Conservation (phyloP, 495 filamentous ascomycete genomes). For the Poronia punctata region DNA sequence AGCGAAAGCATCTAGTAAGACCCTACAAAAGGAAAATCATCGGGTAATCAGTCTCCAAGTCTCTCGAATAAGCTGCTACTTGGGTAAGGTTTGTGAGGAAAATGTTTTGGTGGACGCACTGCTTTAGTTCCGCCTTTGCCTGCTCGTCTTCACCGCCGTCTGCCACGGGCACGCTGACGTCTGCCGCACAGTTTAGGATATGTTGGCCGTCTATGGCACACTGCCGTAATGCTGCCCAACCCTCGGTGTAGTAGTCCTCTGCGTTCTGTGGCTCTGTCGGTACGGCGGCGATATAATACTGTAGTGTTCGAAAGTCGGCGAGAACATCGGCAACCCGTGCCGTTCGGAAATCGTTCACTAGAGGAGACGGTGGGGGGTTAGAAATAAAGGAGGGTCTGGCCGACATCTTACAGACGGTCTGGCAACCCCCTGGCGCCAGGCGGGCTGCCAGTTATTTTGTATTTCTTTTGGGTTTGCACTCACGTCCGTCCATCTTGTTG, state of each 20-base stretch:
- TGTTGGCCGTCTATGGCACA: conserved; percentile 68
- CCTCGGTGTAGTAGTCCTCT: conserved; percentile 73
- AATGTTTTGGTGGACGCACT: conserved; percentile 49
- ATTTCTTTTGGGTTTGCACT: conserved; percentile 13
- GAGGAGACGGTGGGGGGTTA: conserved; percentile 21
- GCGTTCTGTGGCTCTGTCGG: conserved; percentile 48
- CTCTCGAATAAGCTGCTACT: not conserved
- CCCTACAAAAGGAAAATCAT: conserved; percentile 39
- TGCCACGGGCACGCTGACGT: conserved; percentile 56
- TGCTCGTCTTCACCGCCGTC: conserved; percentile 57
- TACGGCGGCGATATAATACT: conserved; percentile 70
- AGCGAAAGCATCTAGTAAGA: conserved; percentile 69
- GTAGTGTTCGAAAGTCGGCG: conserved; percentile 74
- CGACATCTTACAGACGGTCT: conserved; percentile 10
- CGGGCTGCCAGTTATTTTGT: too few species aligned
- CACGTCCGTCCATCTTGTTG: conserved; percentile 30
- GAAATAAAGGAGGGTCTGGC: conserved; percentile 9
- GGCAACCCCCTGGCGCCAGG: too few species aligned
- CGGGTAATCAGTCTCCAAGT: conserved; percentile 16
- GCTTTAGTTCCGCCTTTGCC: conserved; percentile 65
- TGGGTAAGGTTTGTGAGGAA: too few species aligned
- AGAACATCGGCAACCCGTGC: conserved; percentile 78
- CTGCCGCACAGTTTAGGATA: conserved; percentile 55
- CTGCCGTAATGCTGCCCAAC: conserved; percentile 68
- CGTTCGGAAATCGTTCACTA: conserved; percentile 81